Conservation (phyloP, 2,329 filamentous ascomycete genomes). For the Phialophora tarda region DNA sequence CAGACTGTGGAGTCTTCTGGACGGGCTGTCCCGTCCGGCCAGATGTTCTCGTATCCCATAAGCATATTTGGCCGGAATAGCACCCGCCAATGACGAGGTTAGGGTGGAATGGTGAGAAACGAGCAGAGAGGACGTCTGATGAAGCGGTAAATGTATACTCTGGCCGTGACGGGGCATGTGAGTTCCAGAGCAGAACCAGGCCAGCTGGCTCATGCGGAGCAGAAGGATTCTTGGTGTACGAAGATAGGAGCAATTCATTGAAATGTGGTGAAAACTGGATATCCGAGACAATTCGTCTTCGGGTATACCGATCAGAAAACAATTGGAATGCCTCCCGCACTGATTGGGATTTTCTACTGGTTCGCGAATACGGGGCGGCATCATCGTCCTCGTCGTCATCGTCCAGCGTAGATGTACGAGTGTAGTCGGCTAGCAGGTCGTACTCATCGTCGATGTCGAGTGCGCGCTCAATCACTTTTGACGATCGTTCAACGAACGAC, state of each 20-base stretch:
- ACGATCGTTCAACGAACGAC: slow-evolving; percentile 92
- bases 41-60: slow-evolving; percentile 94
- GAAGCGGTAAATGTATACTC: slow-evolving; percentile 97
- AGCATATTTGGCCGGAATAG: slow-evolving; percentile 92
- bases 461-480: slow-evolving; percentile 94
- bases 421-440: slow-evolving; percentile 94
- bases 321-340: slow-evolving; percentile 87
- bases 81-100: slow-evolving; percentile 95
- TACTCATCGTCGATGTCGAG: slow-evolving; percentile 88
- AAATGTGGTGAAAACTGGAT: slow-evolving; percentile 91
- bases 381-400: slow-evolving; percentile 70
- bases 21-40: slow-evolving; percentile 72
- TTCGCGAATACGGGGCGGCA: slow-evolving; percentile 49
- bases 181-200: slow-evolving; percentile 94
- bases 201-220: slow-evolving; percentile 93
- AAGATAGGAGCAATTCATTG: slow-evolving; percentile 87
- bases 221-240: slow-evolving; percentile 96
- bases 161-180: slow-evolving; percentile 89
- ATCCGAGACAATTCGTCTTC: slow-evolving; percentile 95
- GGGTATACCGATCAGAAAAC: slow-evolving; percentile 93
- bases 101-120: slow-evolving; percentile 98
- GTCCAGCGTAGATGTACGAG: slow-evolving; percentile 73
- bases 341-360: slow-evolving; percentile 38
- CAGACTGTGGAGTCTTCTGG: slow-evolving; percentile 93
- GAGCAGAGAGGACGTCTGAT: slow-evolving; percentile 91